A percentile compares a stretch with the other conserved stretches of the same genome.
Evolutionary conservation across 2,329 filamentous ascomycete genomes (phyloP).

Genomic region (Neurospora sp.): DNA sequence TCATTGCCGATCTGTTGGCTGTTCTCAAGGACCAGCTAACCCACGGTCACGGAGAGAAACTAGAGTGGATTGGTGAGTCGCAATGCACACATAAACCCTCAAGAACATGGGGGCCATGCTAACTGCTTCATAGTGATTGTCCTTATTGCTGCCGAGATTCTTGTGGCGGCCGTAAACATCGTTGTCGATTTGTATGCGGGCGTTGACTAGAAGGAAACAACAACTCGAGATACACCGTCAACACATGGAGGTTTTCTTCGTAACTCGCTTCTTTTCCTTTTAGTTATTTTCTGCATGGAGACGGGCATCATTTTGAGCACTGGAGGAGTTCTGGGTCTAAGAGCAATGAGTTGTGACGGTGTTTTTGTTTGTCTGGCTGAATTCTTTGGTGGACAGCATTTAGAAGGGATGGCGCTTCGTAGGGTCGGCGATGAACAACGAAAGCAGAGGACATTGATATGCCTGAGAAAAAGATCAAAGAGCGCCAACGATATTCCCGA

Average conservation of each 20-base stretch:
- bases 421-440: neutral
- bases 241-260: neutral
- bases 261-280: neutral
- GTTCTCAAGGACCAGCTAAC: constrained; percentile 94
- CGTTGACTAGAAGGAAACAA: constrained; percentile 13
- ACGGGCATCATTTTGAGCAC: neutral
- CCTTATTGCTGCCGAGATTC: constrained; percentile 88
- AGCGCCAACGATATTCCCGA: neutral
- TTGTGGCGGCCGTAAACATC: constrained; percentile 90
- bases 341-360: neutral
- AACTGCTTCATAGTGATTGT: constrained; percentile 60
- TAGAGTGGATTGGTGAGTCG: constrained; percentile 77
- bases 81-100: neutral
- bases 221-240: neutral
- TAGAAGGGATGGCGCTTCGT: neutral
- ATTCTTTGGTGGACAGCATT: neutral
- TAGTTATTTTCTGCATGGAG: neutral
- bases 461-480: neutral
- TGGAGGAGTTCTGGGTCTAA: neutral
- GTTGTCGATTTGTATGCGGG: constrained; percentile 80
- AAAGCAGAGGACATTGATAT: neutral
- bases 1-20: constrained; percentile 86
- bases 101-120: neutral
- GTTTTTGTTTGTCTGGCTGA: neutral
- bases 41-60: constrained; percentile 81